phyloP scores from a whole-genome alignment of 2,329 filamentous ascomycete species.

The Aspergillus eucalypticola region DNA sequence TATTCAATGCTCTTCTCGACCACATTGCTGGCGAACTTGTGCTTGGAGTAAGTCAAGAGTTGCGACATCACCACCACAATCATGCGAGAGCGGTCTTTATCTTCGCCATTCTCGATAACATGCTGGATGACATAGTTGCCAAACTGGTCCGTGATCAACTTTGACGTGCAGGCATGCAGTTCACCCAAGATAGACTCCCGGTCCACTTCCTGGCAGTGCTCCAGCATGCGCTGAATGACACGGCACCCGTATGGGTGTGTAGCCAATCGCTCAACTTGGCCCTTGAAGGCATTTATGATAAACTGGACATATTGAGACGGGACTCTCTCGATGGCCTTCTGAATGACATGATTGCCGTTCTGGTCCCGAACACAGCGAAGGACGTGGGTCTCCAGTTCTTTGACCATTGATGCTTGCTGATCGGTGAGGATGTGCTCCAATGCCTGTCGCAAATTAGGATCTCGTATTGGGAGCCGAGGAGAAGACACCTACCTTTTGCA shows the following conservation, averaged over 20 bases:
- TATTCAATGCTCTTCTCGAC: constrained; percentile 87
- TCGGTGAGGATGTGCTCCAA: constrained; percentile 89
- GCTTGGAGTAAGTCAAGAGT: constrained; percentile 76
- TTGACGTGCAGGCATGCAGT: constrained; percentile 69
- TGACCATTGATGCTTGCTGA: constrained; percentile 80
- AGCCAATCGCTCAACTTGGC: constrained; percentile 71
- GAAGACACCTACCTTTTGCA: constrained; percentile 71
- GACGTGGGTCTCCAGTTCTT: constrained; percentile 77
- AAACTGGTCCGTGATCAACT: constrained; percentile 80
- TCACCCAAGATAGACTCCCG: constrained; percentile 73
- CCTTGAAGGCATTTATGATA: constrained; percentile 77
- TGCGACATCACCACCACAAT: constrained; percentile 72
- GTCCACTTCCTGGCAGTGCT: constrained; percentile 73
- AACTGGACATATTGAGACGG: constrained; percentile 78
- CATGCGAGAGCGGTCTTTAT: constrained; percentile 70
- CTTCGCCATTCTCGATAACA: constrained; percentile 75
- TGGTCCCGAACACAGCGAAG: constrained; percentile 78
- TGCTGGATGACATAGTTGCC: constrained; percentile 98
- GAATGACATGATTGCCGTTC: constrained; percentile 95
- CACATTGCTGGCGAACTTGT: constrained; percentile 96
- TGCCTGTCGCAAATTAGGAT: constrained; percentile 57
- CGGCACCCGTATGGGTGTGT: constrained; percentile 85
- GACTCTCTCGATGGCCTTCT: constrained; percentile 84
- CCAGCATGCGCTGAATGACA: constrained; percentile 88
- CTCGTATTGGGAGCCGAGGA: constrained; percentile 8